Evolutionary conservation across 164 flowering plant genomes (phyloP), one percentile per base, ranked within the genome.

Genomic region (Aristolochia fimbriata): DNA sequence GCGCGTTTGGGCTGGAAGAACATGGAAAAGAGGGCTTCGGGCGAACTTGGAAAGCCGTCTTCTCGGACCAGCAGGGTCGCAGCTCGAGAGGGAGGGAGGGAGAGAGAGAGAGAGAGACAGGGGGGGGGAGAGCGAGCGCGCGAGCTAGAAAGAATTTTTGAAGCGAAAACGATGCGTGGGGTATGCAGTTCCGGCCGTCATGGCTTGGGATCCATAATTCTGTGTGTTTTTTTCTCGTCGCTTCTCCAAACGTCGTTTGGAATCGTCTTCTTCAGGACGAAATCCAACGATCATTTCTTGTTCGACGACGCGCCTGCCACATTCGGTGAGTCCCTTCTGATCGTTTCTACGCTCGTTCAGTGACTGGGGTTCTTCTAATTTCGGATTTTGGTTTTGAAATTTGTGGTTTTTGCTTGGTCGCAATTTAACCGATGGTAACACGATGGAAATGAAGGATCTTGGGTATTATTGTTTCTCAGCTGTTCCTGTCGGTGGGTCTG

Each of bases 241-340:
- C 11, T 48, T 7, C 37, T 64, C 19, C 65, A 31, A 19, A 15
- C 61, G 43, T 57, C 74, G 27, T 70, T 70, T 10, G 76, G 77
- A 8, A 58, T 64, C 16, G 74, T 80, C 45, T 43, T 63, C 45
- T 64, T 78, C 63, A 64, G 27, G 37, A 57, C 51, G n/a, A 62
- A 62, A 58, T 69, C 80, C 64, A 48, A 68, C 63, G 65, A 77
- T 60, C 56, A 52, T 30, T 3, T 66, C 22, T 48, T 73, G 23
- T 76, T 80, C 77, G 27, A 66, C 57, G 77, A 78, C 65, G 76
- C 76, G 54, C 79, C 80, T 51, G 84, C 84, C 58, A 69, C 69
- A 69, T 80, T 72, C 60, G 80, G 82, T 80, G 63, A 54, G 30
- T 20, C 59, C 21, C 63, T 47, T 51, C 58, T 55, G 13, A 25